phyloP scores from a whole-genome alignment of 2,329 filamentous ascomycete genomes.

The Aspergillus quadrilineatus region DNA sequence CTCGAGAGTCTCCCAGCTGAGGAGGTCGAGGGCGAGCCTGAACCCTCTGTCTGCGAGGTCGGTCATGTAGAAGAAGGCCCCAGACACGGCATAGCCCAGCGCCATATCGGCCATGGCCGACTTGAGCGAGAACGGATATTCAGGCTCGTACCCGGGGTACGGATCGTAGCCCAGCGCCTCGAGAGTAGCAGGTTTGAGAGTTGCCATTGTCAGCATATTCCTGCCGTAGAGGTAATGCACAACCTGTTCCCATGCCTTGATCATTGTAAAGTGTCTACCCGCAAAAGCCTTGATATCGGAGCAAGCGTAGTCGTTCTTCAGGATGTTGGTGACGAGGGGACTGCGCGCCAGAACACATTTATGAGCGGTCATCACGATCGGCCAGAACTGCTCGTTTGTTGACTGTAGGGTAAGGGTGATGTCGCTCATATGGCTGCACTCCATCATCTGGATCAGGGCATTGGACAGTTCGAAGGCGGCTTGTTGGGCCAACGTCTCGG shows the following conservation, averaged over 20 bases:
- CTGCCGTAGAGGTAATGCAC: slow-evolving; percentile 31
- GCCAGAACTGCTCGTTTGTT: slow-evolving; percentile 16
- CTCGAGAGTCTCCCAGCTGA: slow-evolving; percentile 34
- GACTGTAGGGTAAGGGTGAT: slow-evolving; percentile 24
- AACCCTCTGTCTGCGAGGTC: slow-evolving; percentile 28
- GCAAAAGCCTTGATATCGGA: slow-evolving; percentile 20
- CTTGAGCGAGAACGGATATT: slow-evolving; percentile 17
- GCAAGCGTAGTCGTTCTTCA: slow-evolving; percentile 11
- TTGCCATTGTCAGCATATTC: slow-evolving; percentile 17
- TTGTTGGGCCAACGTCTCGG: not conserved
- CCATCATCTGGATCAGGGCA: slow-evolving; percentile 19
- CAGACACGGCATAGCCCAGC: slow-evolving; percentile 32
- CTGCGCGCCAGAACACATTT: slow-evolving; percentile 27
- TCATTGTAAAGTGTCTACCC: slow-evolving; percentile 23
- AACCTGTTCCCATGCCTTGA: slow-evolving; percentile 26
- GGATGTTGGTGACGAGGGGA: slow-evolving; percentile 20
- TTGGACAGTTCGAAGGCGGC: slow-evolving; percentile 6
- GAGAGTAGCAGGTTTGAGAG: slow-evolving; percentile 19
- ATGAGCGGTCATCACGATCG: slow-evolving; percentile 23
- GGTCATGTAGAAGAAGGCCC: slow-evolving; percentile 29
- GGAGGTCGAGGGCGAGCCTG: slow-evolving; percentile 21
- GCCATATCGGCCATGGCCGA: slow-evolving; percentile 29
- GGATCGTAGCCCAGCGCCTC: slow-evolving; percentile 15
- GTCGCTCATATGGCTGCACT: slow-evolving; percentile 21
- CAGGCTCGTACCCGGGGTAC: not conserved